Evolutionary conservation across 2,329 filamentous ascomycete genomes (phyloP).

Genomic region (Sarocladiaceae sp.): DNA sequence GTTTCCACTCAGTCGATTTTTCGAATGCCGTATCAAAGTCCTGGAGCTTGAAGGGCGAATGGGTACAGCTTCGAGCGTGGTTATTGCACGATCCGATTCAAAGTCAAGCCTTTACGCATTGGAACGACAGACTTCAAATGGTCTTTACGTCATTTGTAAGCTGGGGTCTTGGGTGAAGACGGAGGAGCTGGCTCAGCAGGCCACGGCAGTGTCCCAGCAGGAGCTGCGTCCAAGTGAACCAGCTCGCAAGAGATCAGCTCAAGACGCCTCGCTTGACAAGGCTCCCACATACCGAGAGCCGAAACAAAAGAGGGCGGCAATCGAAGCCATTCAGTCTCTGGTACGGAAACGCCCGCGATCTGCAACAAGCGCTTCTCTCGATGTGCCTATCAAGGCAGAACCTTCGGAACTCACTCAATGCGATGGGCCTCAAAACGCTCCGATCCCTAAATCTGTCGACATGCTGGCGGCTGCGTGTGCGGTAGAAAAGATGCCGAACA

Average conservation of each 20-base stretch:
- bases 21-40: constrained; percentile 56
- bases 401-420: constrained; percentile 13
- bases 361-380: not conserved
- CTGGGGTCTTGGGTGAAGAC: constrained; percentile 61
- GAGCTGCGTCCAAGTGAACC: constrained; percentile 18
- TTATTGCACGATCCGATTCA: constrained; percentile 55
- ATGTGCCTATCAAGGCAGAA: not conserved
- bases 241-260: constrained; percentile 14
- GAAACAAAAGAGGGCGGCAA: constrained; percentile 52
- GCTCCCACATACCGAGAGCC: constrained; percentile 40
- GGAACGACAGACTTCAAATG: constrained; percentile 53
- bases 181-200: constrained; percentile 42
- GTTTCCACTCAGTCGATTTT: constrained; percentile 47
- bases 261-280: constrained; percentile 30
- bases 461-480: not conserved
- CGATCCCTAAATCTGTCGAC: constrained; percentile 13
- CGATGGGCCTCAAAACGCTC: constrained; percentile 11
- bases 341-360: constrained; percentile 40
- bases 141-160: constrained; percentile 62
- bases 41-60: constrained; percentile 58
- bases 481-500: constrained; percentile 12
- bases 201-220: constrained; percentile 33
- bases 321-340: constrained; percentile 57
- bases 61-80: constrained; percentile 45
- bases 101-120: constrained; percentile 51